A percentile compares a stretch with the other conserved stretches of the same genome.
These are phyloP conservation scores for Lachnellula willkommii DNA, from an alignment of 2,329 filamentous ascomycete genomes.

Conservation along the genomic window DNA sequence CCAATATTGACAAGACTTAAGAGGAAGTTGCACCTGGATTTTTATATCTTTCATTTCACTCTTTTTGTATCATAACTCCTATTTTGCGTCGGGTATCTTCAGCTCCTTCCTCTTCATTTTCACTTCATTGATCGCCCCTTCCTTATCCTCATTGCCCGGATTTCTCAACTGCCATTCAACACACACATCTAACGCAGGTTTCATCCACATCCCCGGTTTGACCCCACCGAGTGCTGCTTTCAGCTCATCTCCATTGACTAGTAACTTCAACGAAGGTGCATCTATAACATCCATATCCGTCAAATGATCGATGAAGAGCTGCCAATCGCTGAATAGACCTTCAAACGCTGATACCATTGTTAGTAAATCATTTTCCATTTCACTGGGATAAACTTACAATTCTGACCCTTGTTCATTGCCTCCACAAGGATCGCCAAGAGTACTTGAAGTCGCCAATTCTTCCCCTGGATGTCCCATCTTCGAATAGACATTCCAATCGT, in stretches of 20 bases:
- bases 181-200: slow-evolving; percentile 69
- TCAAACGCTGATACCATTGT: slow-evolving; percentile 19
- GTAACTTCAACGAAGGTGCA: slow-evolving; percentile 51
- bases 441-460: slow-evolving; percentile 67
- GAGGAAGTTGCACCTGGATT: neutral
- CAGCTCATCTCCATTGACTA: slow-evolving; percentile 72
- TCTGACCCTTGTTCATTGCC: slow-evolving; percentile 37
- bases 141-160: slow-evolving; percentile 56
- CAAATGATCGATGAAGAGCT: slow-evolving; percentile 51
- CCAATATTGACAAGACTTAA: no score
- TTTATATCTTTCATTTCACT: neutral
- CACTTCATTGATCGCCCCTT: slow-evolving; percentile 57
- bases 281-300: slow-evolving; percentile 51
- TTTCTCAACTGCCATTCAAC: slow-evolving; percentile 87
- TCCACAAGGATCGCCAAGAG: slow-evolving; percentile 64
- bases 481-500: slow-evolving; percentile 69
- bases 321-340: slow-evolving; percentile 46
- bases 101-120: slow-evolving; percentile 29
- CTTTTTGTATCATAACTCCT: neutral
- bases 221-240: slow-evolving; percentile 57
- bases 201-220: slow-evolving; percentile 82
- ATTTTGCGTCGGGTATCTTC: slow-evolving; percentile 22
- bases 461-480: slow-evolving; percentile 57
- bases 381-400: neutral
- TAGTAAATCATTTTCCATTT: neutral